Evolutionary conservation across 345 rosid genomes (phyloP), one percentile per base, ranked within the genome.

Genomic region (Lepidium didymum): DNA sequence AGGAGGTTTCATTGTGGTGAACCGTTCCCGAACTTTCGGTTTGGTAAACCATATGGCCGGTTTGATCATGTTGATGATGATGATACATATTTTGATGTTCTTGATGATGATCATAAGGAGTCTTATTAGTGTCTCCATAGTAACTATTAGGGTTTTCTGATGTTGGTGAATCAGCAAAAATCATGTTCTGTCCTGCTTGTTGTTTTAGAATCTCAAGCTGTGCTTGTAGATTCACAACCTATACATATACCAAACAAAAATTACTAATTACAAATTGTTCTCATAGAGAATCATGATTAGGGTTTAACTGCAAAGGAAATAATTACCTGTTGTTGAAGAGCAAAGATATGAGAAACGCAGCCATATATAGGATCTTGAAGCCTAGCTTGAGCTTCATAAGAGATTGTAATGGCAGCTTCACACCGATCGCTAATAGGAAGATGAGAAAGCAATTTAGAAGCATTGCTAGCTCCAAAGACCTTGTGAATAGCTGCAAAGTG

Each of bases 381-480:
- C 75, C 97, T 79, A 45, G 96, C 87, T 63, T 81, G 62, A 40
- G 97, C 97, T 74, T 91, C 98, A 64, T 92, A 92, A 4, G 87
- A 82, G 80, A 89, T 87, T 15, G 98, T 89, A 60, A 87, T 79
- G 0, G 96, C 94, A 6, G 98, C 96, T 75, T 92, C 90, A 2
- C 88, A 80, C 11, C 96, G 87, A 36, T 92, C 90, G 31, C 58
- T 67, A 9, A 80, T 81, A 8, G 98, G 98, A 14, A 92, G 82
- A 49, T 87, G 91, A 63, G 86, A 75, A 25, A 92, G 90, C 62
- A 92, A 60, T 74, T 92, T 92, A 5, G 98, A 89, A 25, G 85
- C 92, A 79, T 92, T 89, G 83, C 96, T 92, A 41, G 98, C 98
- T 54, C 98, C 96, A 66, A 92, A 92, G 12, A 92, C 96, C 78